Percentiles rank a stretch among this genome's conserved stretches.
phyloP scores from a whole-genome alignment of 2,329 filamentous ascomycete species.

The Ambrosiella xylebori region DNA sequence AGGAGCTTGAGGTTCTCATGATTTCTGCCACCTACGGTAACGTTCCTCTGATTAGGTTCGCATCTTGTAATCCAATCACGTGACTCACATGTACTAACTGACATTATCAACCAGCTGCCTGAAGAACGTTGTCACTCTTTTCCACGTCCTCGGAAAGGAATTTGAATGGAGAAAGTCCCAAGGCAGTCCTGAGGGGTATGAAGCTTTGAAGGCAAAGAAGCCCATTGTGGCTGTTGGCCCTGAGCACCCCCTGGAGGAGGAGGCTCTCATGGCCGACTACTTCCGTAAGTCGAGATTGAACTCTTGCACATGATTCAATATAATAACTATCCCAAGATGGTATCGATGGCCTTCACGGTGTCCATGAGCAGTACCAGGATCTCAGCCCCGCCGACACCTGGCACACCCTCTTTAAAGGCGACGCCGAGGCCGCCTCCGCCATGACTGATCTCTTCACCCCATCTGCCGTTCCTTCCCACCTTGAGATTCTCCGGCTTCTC shows the following conservation, averaged over 20 bases:
- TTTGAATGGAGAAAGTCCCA: slow-evolving; percentile 60
- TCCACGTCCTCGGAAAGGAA: slow-evolving; percentile 84
- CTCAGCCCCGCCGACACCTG: slow-evolving; percentile 58
- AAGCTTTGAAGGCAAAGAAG: slow-evolving; percentile 51
- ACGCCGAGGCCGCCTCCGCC: slow-evolving; percentile 21
- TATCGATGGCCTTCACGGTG: slow-evolving; percentile 57
- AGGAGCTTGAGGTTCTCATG: slow-evolving; percentile 73
- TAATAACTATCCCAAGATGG: slow-evolving; percentile 36
- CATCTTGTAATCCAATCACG: background rate
- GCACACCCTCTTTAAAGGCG: slow-evolving; percentile 43
- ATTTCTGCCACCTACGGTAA: slow-evolving; percentile 91
- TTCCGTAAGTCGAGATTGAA: slow-evolving; percentile 49
- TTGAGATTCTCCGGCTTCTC: slow-evolving; percentile 78
- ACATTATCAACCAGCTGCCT: slow-evolving; percentile 38
- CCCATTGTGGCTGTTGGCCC: slow-evolving; percentile 78
- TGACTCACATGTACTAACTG: background rate
- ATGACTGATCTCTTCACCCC: slow-evolving; percentile 53
- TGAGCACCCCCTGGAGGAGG: slow-evolving; percentile 68
- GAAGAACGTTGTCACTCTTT: slow-evolving; percentile 74
- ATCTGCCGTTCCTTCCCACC: slow-evolving; percentile 55
- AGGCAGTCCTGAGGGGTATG: slow-evolving; percentile 53
- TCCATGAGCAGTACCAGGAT: slow-evolving; percentile 58
- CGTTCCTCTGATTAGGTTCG: slow-evolving; percentile 62
- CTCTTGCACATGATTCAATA: background rate
- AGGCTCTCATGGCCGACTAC: slow-evolving; percentile 63